phyloP scores from a whole-genome alignment of 108 stramenopile genomes.

The Skeletonema marinoi region DNA sequence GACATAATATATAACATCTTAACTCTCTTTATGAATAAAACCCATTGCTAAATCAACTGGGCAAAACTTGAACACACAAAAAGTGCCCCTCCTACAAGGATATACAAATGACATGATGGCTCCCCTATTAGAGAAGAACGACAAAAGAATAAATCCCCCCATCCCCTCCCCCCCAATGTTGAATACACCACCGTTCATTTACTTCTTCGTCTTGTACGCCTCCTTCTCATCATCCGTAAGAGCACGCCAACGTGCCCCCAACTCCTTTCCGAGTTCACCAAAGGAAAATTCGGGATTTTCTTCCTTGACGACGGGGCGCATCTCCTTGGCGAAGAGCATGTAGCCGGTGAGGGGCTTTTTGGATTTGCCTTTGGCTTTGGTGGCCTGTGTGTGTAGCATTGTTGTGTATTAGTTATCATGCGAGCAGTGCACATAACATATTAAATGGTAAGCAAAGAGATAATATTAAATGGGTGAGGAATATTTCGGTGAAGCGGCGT shows the following conservation, averaged over 20 bases:
- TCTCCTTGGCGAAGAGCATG: slow-evolving; percentile 64
- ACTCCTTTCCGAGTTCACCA: slow-evolving; percentile 62
- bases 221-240: slow-evolving; percentile 60
- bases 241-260: slow-evolving; percentile 66
- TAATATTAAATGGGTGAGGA: too few relatives aligned
- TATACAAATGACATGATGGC: not conserved
- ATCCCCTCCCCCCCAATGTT: not conserved
- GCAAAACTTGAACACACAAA: too few relatives aligned
- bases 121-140: not conserved
- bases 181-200: not conserved
- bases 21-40: too few relatives aligned
- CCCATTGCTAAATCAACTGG: too few relatives aligned
- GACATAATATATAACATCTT: too few relatives aligned
- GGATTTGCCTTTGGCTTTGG: slow-evolving; percentile 11
- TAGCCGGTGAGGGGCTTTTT: slow-evolving; percentile 58
- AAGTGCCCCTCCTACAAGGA: not conserved
- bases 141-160: too few relatives aligned
- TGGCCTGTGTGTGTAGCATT: slow-evolving; percentile 4
- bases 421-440: too few relatives aligned
- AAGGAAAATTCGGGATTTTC: slow-evolving; percentile 61
- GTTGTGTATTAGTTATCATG: too few relatives aligned
- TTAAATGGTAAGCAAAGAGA: too few relatives aligned
- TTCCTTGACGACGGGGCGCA: slow-evolving; percentile 54
- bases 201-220: slow-evolving; percentile 46
- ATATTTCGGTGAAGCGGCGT: too few relatives aligned